Evolutionary conservation across 2,329 filamentous ascomycete species (phyloP).

Genomic region (Pseudogymnoascus sp.): DNA sequence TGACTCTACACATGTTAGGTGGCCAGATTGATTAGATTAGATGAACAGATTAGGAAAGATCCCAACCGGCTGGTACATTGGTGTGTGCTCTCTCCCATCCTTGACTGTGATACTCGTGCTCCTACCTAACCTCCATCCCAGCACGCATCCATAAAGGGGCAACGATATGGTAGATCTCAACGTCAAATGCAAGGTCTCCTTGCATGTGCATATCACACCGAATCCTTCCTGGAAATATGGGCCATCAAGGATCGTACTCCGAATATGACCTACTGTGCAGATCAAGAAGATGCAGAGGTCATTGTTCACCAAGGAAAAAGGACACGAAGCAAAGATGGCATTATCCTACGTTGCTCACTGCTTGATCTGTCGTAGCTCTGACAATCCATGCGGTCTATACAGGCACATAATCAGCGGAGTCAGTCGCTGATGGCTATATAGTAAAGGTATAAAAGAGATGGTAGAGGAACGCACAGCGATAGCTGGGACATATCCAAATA

Average conservation of each 20-base stretch:
- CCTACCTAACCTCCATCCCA: not conserved
- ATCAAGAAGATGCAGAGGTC: not conserved
- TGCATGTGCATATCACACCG: not conserved
- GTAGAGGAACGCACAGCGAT: not conserved
- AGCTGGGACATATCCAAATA: not conserved
- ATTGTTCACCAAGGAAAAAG: not conserved
- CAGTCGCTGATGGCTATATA: not conserved
- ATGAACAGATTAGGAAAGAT: not conserved
- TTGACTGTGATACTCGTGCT: not conserved
- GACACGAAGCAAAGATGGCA: not conserved
- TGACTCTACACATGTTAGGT: not conserved
- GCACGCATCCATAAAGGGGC: not conserved
- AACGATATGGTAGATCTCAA: not conserved
- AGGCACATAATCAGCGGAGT: not conserved
- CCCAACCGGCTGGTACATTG: not conserved
- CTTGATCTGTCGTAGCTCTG: not conserved
- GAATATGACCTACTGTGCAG: not conserved
- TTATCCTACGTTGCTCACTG: not conserved
- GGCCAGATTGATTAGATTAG: not conserved
- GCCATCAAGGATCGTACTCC: not conserved
- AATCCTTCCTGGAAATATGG: constrained; percentile 2
- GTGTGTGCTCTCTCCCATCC: not conserved
- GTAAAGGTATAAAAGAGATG: not conserved
- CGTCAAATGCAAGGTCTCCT: not conserved
- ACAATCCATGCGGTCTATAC: not conserved